A percentile compares a stretch with the other conserved stretches of the same genome.
Evolutionary conservation across 345 rosid genomes (phyloP).

Genomic region (Punica granatum): DNA sequence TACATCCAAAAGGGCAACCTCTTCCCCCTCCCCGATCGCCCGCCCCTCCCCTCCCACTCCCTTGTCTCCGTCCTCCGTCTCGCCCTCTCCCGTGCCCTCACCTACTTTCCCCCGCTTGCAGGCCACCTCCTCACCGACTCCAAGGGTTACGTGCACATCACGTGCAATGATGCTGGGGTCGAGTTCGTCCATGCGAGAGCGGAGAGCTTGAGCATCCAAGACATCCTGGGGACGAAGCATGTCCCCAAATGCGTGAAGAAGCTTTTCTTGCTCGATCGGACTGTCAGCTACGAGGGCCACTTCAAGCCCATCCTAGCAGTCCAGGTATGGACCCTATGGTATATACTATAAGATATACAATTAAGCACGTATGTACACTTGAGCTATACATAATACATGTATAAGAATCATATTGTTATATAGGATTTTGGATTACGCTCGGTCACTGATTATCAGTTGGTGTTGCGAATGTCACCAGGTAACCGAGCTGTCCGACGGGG

Average conservation of each 20-base stretch:
- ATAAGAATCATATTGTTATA: no score
- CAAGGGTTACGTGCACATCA: conserved; percentile 28
- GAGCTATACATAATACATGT: no score
- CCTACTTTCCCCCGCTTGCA: conserved; percentile 57
- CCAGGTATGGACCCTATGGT: no score
- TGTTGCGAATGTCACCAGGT: no score
- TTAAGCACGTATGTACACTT: no score
- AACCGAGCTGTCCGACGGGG: conserved; percentile 54
- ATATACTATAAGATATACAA: no score
- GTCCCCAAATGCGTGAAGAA: conserved; percentile 48
- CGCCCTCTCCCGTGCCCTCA: conserved; percentile 47
- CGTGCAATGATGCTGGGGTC: conserved; percentile 34
- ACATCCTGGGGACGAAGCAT: conserved; percentile 37
- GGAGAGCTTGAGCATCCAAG: conserved; percentile 20
- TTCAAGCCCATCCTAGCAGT: conserved; percentile 35
- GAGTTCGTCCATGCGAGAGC: conserved; percentile 32
- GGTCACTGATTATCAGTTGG: no score
- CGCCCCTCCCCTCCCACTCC: conserved; percentile 19
- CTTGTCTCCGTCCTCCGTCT: conserved; percentile 29
- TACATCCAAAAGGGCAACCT: conserved; percentile 62
- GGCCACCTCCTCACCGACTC: conserved; percentile 45
- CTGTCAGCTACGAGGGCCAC: conserved; percentile 47
- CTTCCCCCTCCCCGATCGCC: conserved; percentile 32
- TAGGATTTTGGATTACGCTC: no score
- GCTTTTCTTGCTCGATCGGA: conserved; percentile 53